Evolutionary conservation across 106 monocot genomes (phyloP), one percentile per base, ranked within the genome.

Genomic region (Apostasia shenzhenica): DNA sequence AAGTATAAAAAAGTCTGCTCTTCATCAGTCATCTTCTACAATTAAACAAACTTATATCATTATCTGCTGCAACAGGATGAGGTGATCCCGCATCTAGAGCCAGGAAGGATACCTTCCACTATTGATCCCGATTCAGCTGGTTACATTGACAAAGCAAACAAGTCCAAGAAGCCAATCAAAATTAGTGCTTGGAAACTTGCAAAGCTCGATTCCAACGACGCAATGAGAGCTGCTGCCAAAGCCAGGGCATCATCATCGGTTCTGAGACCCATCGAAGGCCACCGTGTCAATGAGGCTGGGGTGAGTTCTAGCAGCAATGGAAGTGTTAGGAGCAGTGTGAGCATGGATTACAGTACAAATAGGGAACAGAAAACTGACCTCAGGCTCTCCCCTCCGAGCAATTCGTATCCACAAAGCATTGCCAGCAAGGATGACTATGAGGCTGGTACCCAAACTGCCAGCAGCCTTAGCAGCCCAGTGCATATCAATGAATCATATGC

Each of bases 161-260:
- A 76, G 70, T 72, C 90, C 9, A 90, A 83, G 45, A 99, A 82
- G 70, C 74, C 82, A 7, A 90, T 99, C 26, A 92, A 93, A 60
- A 81, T 99, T 48, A 99, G 90, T 67, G 87, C 97, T 6, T 93
- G 97, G 90, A 99, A 87, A 77, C 97, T 99, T 37, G 92, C 93
- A 2, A 99, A 90, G 65, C 73, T 99, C 39, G 87, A 99, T 39
- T 77, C 90, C 0, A 75, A 62, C 12, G 97, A 99, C 59, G 97
- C 87, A 4, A 79, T 87, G 63, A 79, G 71, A 59, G 97, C 97
- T 1, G 97, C 92, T 14, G 92, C 89, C 3, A 92, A 87, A 74
- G 92, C 92, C 39, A 71, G 97, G 75, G 97, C 97, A 44, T 93
- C 92, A 13, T 99, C 97, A 14, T 99, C 97, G 0, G 90, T 99